Evolutionary conservation across 805 yeast genomes (phyloP).

Genomic region (Brettanomyces naardenensis): DNA sequence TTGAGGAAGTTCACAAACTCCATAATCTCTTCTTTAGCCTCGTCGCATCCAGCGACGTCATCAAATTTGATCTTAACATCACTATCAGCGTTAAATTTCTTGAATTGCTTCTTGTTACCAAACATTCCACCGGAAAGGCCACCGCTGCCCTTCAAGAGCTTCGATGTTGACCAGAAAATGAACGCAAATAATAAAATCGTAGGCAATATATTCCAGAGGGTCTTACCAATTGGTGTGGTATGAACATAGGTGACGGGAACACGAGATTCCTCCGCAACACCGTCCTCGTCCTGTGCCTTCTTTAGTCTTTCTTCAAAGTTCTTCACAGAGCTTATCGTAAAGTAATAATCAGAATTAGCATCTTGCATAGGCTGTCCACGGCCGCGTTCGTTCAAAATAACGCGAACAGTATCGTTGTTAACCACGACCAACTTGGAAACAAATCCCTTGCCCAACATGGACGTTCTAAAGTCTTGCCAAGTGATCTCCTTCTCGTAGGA

Average conservation of each 20-base stretch:
- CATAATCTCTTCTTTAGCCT: conserved; percentile 91
- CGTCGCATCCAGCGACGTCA: conserved; percentile 94
- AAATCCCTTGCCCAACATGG: conserved; percentile 67
- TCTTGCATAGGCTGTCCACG: conserved; percentile 23
- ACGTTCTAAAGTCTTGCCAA: conserved; percentile 74
- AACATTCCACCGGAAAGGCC: conserved; percentile 53
- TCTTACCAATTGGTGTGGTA: conserved; percentile 54
- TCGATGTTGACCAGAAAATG: conserved; percentile 53
- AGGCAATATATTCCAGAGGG: conserved; percentile 68
- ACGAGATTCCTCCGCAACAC: conserved; percentile 61
- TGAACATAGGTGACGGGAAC: conserved; percentile 73
- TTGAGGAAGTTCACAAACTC: conserved; percentile 88
- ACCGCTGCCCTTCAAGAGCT: conserved; percentile 46
- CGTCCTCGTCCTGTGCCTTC: conserved; percentile 58
- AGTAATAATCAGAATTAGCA: conserved; percentile 31
- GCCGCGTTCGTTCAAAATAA: conserved; percentile 44
- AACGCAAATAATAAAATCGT: conserved; percentile 78
- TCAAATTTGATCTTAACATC: conserved; percentile 75
- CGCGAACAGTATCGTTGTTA: conserved; percentile 66
- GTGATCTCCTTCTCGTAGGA: conserved; percentile 26
- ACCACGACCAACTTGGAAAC: conserved; percentile 70
- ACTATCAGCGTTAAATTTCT: conserved; percentile 73
- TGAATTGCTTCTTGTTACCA: conserved; percentile 76
- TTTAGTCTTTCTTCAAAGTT: conserved; percentile 78
- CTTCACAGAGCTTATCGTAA: conserved; percentile 85